phyloP scores from a whole-genome alignment of 1,139 yeast species.

The Magnusiomyces magnusii region DNA sequence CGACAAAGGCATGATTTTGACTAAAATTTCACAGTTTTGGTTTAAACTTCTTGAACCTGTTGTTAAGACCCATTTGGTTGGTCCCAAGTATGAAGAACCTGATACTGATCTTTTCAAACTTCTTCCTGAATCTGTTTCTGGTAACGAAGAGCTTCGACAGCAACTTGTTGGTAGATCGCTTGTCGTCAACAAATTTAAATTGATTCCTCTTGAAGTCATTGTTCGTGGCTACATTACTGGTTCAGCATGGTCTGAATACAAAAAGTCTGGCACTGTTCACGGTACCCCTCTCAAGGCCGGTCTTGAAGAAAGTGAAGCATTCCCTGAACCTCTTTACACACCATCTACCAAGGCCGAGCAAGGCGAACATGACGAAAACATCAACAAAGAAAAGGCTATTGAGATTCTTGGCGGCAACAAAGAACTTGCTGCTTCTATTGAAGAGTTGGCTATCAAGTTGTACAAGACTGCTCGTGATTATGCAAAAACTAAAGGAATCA shows the following conservation, averaged over 20 bases:
- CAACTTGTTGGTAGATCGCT: slow-evolving; percentile 75
- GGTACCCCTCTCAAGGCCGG: slow-evolving; percentile 55
- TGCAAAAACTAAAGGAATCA: slow-evolving; percentile 76
- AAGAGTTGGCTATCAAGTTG: slow-evolving; percentile 54
- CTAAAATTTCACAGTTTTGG: slow-evolving; percentile 89
- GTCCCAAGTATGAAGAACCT: slow-evolving; percentile 26
- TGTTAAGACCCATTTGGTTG: slow-evolving; percentile 59
- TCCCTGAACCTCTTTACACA: slow-evolving; percentile 79
- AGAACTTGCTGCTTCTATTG: slow-evolving; percentile 54
- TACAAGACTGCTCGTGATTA: slow-evolving; percentile 80
- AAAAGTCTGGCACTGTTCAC: slow-evolving; percentile 73
- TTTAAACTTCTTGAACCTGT: slow-evolving; percentile 56
- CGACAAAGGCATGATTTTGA: slow-evolving; percentile 80
- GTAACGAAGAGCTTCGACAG: slow-evolving; percentile 45
- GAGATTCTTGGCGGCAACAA: slow-evolving; percentile 58
- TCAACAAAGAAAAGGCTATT: slow-evolving; percentile 78
- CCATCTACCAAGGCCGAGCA: slow-evolving; percentile 98
- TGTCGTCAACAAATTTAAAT: slow-evolving; percentile 71
- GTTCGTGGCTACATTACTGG: slow-evolving; percentile 98
- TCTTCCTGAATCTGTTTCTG: slow-evolving; percentile 54
- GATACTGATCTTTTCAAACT: slow-evolving; percentile 51
- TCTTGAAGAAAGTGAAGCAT: slow-evolving; percentile 72
- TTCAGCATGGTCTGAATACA: slow-evolving; percentile 95
- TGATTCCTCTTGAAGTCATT: slow-evolving; percentile 91
- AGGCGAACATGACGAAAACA: slow-evolving; percentile 96